Evolutionary conservation across 192 early-diverging fungal species (phyloP).

Genomic region (Chytriomyces sp.): DNA sequence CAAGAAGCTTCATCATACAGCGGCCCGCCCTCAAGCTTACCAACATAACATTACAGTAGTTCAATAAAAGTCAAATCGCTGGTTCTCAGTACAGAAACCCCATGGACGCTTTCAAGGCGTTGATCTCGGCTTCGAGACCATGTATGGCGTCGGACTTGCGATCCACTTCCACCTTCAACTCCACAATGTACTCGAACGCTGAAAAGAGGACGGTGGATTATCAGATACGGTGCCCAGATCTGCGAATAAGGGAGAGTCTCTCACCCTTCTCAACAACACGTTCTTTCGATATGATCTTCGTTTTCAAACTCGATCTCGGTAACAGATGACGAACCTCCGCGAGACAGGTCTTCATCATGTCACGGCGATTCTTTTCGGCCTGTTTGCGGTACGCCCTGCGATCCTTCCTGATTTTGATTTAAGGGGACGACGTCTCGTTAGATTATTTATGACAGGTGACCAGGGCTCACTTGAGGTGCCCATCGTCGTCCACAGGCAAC

Average conservation of each 20-base stretch:
- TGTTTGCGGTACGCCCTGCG: neutral
- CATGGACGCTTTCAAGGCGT: neutral
- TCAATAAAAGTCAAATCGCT: neutral
- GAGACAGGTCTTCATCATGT: neutral
- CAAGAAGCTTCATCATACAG: neutral
- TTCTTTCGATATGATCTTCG: neutral
- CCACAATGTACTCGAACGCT: conserved; percentile 19
- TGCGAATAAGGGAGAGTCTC: neutral
- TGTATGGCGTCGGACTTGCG: neutral
- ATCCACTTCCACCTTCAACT: neutral
- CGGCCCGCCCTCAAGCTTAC: neutral
- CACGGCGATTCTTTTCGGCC: conserved; percentile 14
- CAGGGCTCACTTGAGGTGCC: neutral
- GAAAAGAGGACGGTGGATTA: neutral
- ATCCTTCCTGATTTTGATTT: neutral
- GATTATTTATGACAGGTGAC: too few species aligned
- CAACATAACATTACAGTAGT: too few species aligned
- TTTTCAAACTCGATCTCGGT: neutral
- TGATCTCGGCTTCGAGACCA: conserved; percentile 3
- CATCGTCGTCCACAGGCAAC: neutral
- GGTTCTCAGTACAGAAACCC: neutral
- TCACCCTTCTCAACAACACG: conserved; percentile 9
- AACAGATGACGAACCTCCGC: neutral
- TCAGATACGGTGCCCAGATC: neutral
- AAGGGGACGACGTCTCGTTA: neutral